Evolutionary conservation across 1,139 yeast species (phyloP).

Genomic region (Scheffersomyces insectosa): DNA sequence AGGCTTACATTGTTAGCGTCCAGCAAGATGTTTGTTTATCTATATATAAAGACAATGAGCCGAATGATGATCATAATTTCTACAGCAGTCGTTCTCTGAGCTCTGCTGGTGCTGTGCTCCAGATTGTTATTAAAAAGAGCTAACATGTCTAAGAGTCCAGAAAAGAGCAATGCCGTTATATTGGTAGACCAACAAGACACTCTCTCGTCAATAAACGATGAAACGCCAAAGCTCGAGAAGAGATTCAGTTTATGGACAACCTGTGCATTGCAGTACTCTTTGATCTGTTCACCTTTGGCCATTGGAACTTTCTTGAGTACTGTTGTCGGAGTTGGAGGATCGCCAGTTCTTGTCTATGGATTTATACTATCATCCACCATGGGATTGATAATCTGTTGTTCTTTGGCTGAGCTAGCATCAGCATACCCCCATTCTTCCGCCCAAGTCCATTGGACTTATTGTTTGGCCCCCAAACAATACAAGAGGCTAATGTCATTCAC

Average conservation of each 20-base stretch:
- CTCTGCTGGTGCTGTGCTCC: no score
- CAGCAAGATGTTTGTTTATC: no score
- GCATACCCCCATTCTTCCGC: slow-evolving; percentile 32
- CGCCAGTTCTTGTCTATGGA: slow-evolving; percentile 26
- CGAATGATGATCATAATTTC: no score
- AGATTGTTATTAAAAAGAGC: no score
- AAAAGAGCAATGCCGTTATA: no score
- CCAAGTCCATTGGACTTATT: slow-evolving; percentile 32
- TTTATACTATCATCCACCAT: slow-evolving; percentile 21
- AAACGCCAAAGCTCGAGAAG: slow-evolving; percentile 12
- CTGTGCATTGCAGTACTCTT: slow-evolving; percentile 23
- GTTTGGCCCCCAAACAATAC: slow-evolving; percentile 20
- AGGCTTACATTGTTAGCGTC: no score
- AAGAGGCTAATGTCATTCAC: slow-evolving; percentile 19
- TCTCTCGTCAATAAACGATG: no score
- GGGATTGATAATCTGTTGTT: slow-evolving; percentile 23
- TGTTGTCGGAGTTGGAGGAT: slow-evolving; percentile 29
- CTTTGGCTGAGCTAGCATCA: slow-evolving; percentile 28
- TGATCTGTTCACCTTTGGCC: slow-evolving; percentile 27
- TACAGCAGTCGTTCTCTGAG: no score
- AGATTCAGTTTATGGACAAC: slow-evolving; percentile 25
- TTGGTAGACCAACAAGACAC: no score
- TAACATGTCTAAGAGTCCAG: no score
- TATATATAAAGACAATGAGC: no score
- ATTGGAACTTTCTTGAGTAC: slow-evolving; percentile 26